These are phyloP conservation scores for Saraca asoca DNA, from an alignment of 331 rosid genomes.

Conservation along the genomic window DNA sequence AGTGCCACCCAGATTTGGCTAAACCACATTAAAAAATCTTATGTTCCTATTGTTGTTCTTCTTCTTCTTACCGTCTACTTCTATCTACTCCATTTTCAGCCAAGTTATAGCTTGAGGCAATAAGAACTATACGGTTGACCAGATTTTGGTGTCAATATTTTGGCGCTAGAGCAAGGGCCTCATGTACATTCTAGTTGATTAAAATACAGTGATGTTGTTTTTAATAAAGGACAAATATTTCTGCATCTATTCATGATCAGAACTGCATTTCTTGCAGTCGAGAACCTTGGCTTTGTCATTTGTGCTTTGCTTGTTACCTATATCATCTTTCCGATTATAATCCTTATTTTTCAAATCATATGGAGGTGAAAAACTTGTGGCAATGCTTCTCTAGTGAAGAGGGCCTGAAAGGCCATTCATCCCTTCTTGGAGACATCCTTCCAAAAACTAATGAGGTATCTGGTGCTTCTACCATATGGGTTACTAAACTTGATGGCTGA, in stretches of 20 bases:
- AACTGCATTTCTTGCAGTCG: constrained; percentile 45
- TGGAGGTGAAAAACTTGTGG: constrained; percentile 89
- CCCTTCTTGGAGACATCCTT: constrained; percentile 98
- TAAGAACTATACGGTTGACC: no score
- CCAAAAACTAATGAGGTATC: constrained; percentile 74
- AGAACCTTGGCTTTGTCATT: constrained; percentile 44
- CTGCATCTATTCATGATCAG: constrained; percentile 34
- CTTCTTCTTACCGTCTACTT: no score
- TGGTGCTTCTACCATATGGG: constrained; percentile 57
- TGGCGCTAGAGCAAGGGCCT: no score
- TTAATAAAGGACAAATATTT: constrained; percentile 30
- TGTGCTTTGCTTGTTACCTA: constrained; percentile 36
- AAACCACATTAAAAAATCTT: no score
- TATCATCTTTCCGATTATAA: constrained; percentile 38
- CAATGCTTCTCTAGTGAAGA: constrained; percentile 76
- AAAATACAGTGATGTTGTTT: no score
- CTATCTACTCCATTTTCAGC: no score
- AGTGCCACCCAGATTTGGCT: no score
- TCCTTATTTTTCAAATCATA: constrained; percentile 43
- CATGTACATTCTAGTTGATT: no score
- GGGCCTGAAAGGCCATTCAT: constrained; percentile 83
- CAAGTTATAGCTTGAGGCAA: no score
- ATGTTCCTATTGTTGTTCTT: no score
- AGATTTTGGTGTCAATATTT: no score
- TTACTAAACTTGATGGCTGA: constrained; percentile 52